phyloP scores from a whole-genome alignment of 495 filamentous ascomycete species.

The Durotheca rogersii region DNA sequence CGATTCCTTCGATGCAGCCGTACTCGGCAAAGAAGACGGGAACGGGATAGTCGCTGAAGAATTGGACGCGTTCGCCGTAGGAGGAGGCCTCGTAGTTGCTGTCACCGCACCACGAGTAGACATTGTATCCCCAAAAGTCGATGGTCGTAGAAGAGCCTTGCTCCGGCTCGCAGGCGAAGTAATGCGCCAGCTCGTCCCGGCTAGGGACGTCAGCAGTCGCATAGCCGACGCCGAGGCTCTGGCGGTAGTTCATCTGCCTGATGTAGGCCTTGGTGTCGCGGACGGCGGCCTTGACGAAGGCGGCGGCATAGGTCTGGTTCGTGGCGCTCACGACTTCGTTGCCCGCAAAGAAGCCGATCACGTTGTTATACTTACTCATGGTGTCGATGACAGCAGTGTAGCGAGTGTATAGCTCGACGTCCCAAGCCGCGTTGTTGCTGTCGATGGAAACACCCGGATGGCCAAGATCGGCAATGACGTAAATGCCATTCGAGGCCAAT shows the following conservation, averaged over 20 bases:
- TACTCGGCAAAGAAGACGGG: slow-evolving; percentile 98
- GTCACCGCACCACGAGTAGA: slow-evolving; percentile 95
- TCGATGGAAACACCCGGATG: slow-evolving; percentile 80
- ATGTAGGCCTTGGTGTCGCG: slow-evolving; percentile 97
- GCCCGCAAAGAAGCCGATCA: slow-evolving; percentile 94
- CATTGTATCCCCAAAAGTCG: slow-evolving; percentile 98
- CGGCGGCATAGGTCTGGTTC: slow-evolving; percentile 78
- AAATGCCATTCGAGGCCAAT: slow-evolving; percentile 84
- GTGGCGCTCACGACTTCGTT: slow-evolving; percentile 88
- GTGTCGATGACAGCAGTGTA: slow-evolving; percentile 84
- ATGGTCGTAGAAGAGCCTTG: slow-evolving; percentile 58
- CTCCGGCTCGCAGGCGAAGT: slow-evolving; percentile 81
- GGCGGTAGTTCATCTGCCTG: slow-evolving; percentile 56
- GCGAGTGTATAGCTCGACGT: slow-evolving; percentile 66
- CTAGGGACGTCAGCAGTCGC: slow-evolving; percentile 86
- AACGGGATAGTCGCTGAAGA: slow-evolving; percentile 83
- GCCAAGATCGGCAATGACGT: slow-evolving; percentile 86
- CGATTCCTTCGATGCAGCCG: slow-evolving; percentile 69
- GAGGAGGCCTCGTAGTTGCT: slow-evolving; percentile 70
- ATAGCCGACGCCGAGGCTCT: slow-evolving; percentile 76
- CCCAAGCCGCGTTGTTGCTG: slow-evolving; percentile 74
- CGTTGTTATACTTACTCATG: slow-evolving; percentile 77
- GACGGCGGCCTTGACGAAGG: slow-evolving; percentile 95
- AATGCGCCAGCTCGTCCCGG: slow-evolving; percentile 73
- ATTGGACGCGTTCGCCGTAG: slow-evolving; percentile 74